These are phyloP conservation scores for Suhomyces kilbournensis DNA, from an alignment of 805 yeast species.

Conservation along the genomic window DNA sequence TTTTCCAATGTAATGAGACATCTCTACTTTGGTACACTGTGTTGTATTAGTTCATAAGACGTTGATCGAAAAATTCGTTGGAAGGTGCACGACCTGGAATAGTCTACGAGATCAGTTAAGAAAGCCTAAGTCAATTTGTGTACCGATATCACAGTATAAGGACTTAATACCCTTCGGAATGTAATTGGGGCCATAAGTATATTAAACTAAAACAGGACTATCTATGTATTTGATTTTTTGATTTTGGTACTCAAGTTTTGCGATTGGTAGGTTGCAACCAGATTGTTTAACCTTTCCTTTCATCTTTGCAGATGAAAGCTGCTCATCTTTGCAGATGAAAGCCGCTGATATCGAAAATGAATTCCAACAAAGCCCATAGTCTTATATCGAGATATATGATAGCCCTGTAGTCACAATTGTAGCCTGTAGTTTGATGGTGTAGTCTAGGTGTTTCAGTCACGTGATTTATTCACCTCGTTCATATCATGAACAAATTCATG, in stretches of 20 bases:
- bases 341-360: not conserved
- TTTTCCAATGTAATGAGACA: conserved; percentile 93
- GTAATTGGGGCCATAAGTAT: no score
- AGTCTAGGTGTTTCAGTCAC: not conserved
- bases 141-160: no score
- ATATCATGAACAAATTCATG: not conserved
- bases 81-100: not conserved
- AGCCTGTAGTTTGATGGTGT: not conserved
- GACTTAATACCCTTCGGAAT: no score
- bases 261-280: not conserved
- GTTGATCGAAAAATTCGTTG: not conserved
- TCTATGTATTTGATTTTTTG: no score
- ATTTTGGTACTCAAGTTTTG: no score
- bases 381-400: no score
- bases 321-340: not conserved
- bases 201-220: no score
- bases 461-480: not conserved
- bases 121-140: no score
- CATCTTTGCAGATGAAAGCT: not conserved
- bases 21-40: conserved; percentile 22
- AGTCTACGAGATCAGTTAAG: no score
- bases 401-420: no score
- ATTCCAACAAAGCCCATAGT: no score
- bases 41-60: not conserved
- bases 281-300: not conserved